Evolutionary conservation across 1,139 yeast species (phyloP).

Genomic region (Candida sanyaensis): DNA sequence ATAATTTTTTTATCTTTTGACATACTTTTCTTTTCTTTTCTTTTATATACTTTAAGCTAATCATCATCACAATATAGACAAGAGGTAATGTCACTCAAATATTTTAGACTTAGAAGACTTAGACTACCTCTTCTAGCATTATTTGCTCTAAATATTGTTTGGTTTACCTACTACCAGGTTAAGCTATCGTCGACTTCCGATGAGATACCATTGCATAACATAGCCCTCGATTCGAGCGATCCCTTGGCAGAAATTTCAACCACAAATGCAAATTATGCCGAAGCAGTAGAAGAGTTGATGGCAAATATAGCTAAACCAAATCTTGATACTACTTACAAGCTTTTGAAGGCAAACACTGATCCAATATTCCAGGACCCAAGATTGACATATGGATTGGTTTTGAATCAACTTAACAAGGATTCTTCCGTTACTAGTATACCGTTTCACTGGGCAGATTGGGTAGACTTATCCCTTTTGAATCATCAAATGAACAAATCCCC

Average conservation of each 20-base stretch:
- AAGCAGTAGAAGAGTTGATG: slow-evolving; percentile 8
- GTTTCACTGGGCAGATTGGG: slow-evolving; percentile 28
- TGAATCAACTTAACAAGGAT: slow-evolving; percentile 1
- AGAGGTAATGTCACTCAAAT: background rate
- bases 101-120: background rate
- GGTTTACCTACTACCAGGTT: background rate
- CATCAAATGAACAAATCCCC: slow-evolving; percentile 30
- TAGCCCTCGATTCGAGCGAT: slow-evolving; percentile 5
- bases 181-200: background rate
- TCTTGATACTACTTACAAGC: slow-evolving; percentile 1
- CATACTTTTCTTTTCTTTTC: too few species aligned
- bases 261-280: slow-evolving; percentile 10
- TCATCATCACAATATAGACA: too few species aligned
- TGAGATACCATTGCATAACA: background rate
- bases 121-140: slow-evolving; percentile 8
- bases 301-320: slow-evolving; percentile 5
- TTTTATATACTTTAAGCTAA: background rate
- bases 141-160: slow-evolving; percentile 7
- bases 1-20: too few species aligned
- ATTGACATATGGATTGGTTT: slow-evolving; percentile 9
- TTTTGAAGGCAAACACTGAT: background rate
- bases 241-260: slow-evolving; percentile 10
- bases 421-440: slow-evolving; percentile 27
- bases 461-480: slow-evolving; percentile 33
- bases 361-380: slow-evolving; percentile 11